Evolutionary conservation across 2,329 filamentous ascomycete species (phyloP).

Genomic region (Trichoderma guizhouense): DNA sequence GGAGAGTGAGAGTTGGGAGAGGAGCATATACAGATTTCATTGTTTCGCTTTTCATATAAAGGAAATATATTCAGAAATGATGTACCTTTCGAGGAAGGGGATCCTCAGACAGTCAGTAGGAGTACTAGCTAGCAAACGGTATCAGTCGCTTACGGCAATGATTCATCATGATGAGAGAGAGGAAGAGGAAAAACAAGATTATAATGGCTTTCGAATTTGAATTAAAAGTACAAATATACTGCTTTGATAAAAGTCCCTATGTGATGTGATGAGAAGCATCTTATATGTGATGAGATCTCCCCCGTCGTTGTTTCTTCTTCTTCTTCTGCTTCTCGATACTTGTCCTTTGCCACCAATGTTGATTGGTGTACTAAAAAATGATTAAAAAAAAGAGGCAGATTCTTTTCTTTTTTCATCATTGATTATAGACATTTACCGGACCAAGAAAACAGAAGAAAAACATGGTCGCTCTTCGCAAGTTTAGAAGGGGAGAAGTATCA

Average conservation of each 20-base stretch:
- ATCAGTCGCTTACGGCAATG: background rate
- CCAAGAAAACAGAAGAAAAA: slow-evolving; percentile 4
- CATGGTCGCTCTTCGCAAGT: slow-evolving; percentile 11
- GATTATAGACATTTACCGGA: slow-evolving; percentile 19
- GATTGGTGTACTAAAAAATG: background rate
- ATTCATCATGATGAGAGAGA: background rate
- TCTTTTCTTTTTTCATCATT: slow-evolving; percentile 7
- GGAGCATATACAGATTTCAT: background rate
- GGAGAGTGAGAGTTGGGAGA: background rate
- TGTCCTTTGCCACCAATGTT: background rate
- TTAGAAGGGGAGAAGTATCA: slow-evolving; percentile 4
- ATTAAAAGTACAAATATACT: slow-evolving; percentile 14
- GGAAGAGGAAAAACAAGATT: background rate
- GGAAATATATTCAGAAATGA: background rate
- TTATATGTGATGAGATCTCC: background rate
- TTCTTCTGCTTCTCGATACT: background rate
- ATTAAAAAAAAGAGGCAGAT: background rate
- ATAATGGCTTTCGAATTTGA: slow-evolving; percentile 5
- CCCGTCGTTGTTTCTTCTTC: background rate
- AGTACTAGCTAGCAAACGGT: background rate
- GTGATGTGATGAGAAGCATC: background rate
- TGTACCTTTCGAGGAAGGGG: background rate
- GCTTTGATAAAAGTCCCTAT: background rate
- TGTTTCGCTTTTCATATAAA: background rate
- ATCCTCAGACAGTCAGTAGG: too few relatives aligned